Evolutionary conservation across 2,329 filamentous ascomycete genomes (phyloP), one percentile per base, ranked within the genome.

Genomic region (Metarhizium robertsii): DNA sequence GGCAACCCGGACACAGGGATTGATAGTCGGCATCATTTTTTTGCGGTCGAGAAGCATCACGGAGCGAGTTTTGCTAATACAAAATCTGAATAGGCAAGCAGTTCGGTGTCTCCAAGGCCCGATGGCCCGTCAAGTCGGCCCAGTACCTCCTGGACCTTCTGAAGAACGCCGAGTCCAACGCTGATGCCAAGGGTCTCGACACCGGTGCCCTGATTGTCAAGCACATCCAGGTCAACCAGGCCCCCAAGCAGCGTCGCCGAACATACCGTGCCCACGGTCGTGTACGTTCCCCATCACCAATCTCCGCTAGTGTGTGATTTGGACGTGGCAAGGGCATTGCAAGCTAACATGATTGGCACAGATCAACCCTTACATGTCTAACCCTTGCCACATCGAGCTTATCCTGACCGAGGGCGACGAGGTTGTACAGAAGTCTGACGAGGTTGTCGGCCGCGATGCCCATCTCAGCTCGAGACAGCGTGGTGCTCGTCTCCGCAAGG

Each of bases 161-260:
- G 70, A 94, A 92, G 85, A 96, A 96, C 80, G 91, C 91, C 66
- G 91, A 95, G 83, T 86, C 91, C 80, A 96, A 96, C 79, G 91
- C 91, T 75, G 92, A 96, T 70, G 88, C 89, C 77, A 96, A 96
- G 85, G 91, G 92, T 71, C 90, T 96, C 72, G 91, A 99, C 80
- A 97, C 92, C 73, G 87, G 86, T 80, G 95, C 95, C 84, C 83
- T 99, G 73, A 80, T 97, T 74, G 89, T 99, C 81, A 96, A 96
- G 90, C 95, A 96, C 88, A 99, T 99, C 81, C 94, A 99, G 84
- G 94, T 99, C 85, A 99, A 99, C 90, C 94, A 99, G 85, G 95
- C 94, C 69, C 94, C 94, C 72, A 97, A 97, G 88, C 92, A 97
- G 85, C 87, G 94, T 75, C 86, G 94, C 81, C 88, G 94, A 78